Base-by-base conservation (phyloP, 208 protist genomes). In the Wallacemonas sp. region DNA sequence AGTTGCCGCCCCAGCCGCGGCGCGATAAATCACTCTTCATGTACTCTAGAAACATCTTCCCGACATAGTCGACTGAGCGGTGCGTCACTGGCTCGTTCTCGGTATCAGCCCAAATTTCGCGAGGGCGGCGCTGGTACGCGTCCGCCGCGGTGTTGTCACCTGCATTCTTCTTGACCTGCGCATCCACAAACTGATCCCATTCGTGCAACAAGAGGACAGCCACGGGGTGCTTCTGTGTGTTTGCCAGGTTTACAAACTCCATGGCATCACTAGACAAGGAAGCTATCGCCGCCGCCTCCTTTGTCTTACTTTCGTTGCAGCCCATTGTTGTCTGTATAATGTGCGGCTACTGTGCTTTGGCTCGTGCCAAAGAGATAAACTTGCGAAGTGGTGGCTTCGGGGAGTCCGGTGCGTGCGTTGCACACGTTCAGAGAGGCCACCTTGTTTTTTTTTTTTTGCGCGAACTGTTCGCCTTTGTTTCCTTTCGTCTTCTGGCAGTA, bases 21-120 rank as follows among this genome's bases (percentile, higher is more conserved):
- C 75, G 61, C 15, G 71, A 81, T 9, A 95, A 72, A 34, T 95
- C 85, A 11, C 68, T 72, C 59, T 79, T 86, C 42, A 95, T 73
- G 68, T 90, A 93, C 51, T 86, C 72, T n/a, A 95, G 75, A 64
- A 95, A 95, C 45, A 80, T 73, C 66, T 93, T 92, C 14, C 89
- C 89, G 14, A 95, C 86, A 34, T 88, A 61, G 54, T 95, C 89
- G 22, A 93, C 84, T 0, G 84, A 89, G 1, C 77, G 70, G 80
- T 95, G 89, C 2, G 86, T 83, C 0, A 91, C 68, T 31, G 71
- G 75, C 2, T 74, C 31, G 22, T 66, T 63, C 17, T 72, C 70
- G 0, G 73, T 90, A 39, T 84, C 66, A 11, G 84, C 89, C 89
- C 89, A 93, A 22, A 91, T 75, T 39, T 95, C 86, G 54, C 73